phyloP scores from a whole-genome alignment of 257 asterid species.

The Echium plantagineum region DNA sequence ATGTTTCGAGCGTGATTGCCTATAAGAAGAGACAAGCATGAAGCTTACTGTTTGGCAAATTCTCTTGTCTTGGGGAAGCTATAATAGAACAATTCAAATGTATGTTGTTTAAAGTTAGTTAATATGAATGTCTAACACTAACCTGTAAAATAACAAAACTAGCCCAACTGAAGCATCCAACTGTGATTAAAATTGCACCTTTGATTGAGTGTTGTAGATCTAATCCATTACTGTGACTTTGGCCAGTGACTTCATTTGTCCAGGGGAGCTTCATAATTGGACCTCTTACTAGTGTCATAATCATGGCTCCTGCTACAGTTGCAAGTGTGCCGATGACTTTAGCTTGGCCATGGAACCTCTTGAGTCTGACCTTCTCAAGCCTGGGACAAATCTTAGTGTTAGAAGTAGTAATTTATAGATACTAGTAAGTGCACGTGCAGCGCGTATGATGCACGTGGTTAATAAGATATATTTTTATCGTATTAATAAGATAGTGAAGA shows the following conservation, averaged over 20 bases:
- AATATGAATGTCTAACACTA: constrained; percentile 9
- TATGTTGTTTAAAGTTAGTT: neutral
- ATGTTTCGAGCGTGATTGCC: constrained; percentile 67
- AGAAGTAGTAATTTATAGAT: too few relatives aligned
- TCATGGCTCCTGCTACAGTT: constrained; percentile 67
- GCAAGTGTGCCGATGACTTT: constrained; percentile 59
- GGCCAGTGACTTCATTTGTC: constrained; percentile 30
- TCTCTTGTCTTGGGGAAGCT: neutral
- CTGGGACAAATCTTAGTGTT: constrained; percentile 12
- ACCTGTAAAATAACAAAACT: constrained; percentile 89
- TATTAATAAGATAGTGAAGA: too few relatives aligned
- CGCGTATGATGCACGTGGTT: too few relatives aligned
- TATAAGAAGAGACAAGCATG: constrained; percentile 6
- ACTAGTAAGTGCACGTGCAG: too few relatives aligned
- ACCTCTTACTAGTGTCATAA: constrained; percentile 66
- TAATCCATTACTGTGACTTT: constrained; percentile 25
- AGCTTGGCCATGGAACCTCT: constrained; percentile 36
- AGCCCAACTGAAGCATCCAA: constrained; percentile 89
- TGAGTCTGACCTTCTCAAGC: constrained; percentile 56
- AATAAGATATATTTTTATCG: too few relatives aligned
- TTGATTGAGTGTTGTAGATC: constrained; percentile 51
- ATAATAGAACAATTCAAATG: neutral
- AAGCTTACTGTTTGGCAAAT: neutral
- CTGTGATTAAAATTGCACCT: constrained; percentile 69
- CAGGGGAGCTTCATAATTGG: constrained; percentile 57